A percentile compares a stretch with the other conserved stretches of the same genome.
Evolutionary conservation across 164 flowering plant genomes (phyloP).

Genomic region (Umbellularia californica): DNA sequence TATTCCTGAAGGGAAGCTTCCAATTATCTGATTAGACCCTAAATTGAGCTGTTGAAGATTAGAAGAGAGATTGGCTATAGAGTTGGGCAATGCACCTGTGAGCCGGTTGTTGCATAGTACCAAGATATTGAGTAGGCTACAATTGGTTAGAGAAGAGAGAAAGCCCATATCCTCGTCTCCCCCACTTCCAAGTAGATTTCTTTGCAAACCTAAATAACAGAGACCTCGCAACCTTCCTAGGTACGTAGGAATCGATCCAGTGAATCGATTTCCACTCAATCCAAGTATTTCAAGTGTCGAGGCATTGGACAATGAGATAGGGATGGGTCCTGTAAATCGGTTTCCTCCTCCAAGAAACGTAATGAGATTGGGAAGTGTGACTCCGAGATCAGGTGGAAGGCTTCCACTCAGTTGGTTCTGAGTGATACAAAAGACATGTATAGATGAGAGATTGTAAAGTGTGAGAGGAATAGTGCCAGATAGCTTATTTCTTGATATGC

Average conservation of each 20-base stretch:
- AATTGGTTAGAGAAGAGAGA: conserved; percentile 5
- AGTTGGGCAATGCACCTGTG: not conserved
- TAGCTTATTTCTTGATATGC: conserved; percentile 7
- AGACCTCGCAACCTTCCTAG: conserved; percentile 3
- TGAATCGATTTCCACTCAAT: not conserved
- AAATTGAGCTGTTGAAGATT: not conserved
- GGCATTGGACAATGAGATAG: conserved; percentile 9
- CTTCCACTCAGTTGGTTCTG: conserved; percentile 25
- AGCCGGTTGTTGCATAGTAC: not conserved
- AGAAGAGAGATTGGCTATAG: not conserved
- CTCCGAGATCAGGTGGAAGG: conserved; percentile 21
- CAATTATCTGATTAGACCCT: not conserved
- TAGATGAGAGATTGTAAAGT: not conserved
- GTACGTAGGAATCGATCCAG: conserved; percentile 6
- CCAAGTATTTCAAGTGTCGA: not conserved
- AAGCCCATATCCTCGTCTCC: not conserved
- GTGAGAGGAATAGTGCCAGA: conserved; percentile 1
- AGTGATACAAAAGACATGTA: not conserved
- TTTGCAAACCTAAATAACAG: not conserved
- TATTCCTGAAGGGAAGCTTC: conserved; percentile 1
- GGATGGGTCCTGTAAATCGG: not conserved
- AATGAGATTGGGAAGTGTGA: conserved; percentile 23
- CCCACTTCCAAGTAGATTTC: not conserved
- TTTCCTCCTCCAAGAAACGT: not conserved
- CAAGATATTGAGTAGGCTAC: not conserved